Evolutionary conservation across 2,329 filamentous ascomycete genomes (phyloP), one percentile per base, ranked within the genome.

Genomic region (Orbilia oligospora): DNA sequence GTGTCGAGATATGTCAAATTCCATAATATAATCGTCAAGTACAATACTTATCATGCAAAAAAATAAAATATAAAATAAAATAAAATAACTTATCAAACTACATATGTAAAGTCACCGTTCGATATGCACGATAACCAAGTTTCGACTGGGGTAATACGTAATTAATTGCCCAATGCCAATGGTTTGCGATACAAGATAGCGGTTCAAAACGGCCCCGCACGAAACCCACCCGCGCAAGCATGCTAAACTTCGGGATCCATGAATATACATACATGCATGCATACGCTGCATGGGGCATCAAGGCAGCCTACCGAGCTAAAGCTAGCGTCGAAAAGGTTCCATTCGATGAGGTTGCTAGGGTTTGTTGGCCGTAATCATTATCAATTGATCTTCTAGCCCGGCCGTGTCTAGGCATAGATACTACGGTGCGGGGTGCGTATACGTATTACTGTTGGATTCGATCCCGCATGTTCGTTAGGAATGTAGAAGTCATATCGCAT

Each of bases 131-230:
- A 44, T 61, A 61, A 44, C 27, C 6, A 30, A 30, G 27, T 30
- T 30, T 41, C 18, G 24, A 44, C 58, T 61, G 66, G 22, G 48
- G 48, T 51, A 49, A 24, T 49, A 51, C 16, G 66, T 69, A 69
- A 69, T 69, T 16, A 22, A 58, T 69, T 69, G 46, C 55, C 36
- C 36, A 69, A 69, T 58, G 36, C 49, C 51, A 46, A 58, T 70
- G 16, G 14, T 30, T 22, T 4, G 10, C 12, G 41, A 18, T 33
- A 61, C 22, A 41, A 24, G 55, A 61, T 61, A 36, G 33, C 58
- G 58, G 58, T 64, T 64, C 38, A 30, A 49, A 64, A 64, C 58
- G 58, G 56, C 56, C 53, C 53, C 53, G 24, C 51, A 33, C 30
- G 27, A 30, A 30, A 30, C 27, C 27, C 6, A 30, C 27, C 6